phyloP scores from a whole-genome alignment of 2,329 filamentous ascomycete genomes.

The Elsinoe australis region DNA sequence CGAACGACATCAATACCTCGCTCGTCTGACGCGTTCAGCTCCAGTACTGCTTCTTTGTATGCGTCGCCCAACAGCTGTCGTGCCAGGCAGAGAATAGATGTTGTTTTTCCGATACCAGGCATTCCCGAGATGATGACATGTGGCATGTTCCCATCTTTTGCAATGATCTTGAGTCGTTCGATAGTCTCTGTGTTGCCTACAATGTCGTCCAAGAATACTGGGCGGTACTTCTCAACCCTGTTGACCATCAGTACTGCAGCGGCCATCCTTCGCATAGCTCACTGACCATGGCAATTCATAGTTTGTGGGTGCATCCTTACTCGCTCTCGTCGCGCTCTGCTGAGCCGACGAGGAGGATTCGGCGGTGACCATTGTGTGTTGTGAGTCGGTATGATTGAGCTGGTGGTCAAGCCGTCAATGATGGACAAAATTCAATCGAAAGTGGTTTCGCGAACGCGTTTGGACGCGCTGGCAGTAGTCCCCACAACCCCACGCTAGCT shows the following conservation, averaged over 20 bases:
- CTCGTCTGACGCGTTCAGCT: constrained; percentile 94
- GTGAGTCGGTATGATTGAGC: constrained; percentile 3
- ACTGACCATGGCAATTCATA: constrained; percentile 75
- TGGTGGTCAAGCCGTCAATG: neutral
- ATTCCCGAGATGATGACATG: constrained; percentile 99
- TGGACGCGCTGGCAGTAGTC: constrained; percentile 6
- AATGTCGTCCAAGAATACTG: constrained; percentile 89
- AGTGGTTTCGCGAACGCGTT: constrained; percentile 14
- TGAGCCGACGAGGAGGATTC: constrained; percentile 34
- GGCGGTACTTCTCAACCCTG: constrained; percentile 98
- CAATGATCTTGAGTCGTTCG: constrained; percentile 94
- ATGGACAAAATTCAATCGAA: constrained; percentile 4
- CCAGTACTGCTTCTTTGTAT: constrained; percentile 95
- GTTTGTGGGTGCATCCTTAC: constrained; percentile 36
- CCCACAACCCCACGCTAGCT: neutral
- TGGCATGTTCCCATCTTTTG: constrained; percentile 97
- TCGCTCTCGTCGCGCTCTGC: constrained; percentile 36
- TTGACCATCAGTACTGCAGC: constrained; percentile 14
- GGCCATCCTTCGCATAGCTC: neutral
- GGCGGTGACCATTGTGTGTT: constrained; percentile 37
- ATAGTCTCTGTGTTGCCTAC: constrained; percentile 98
- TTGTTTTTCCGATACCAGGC: constrained; percentile 98
- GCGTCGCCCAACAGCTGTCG: constrained; percentile 83
- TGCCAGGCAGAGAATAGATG: constrained; percentile 85
- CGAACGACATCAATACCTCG: constrained; percentile 95